These are phyloP conservation scores for Rachicladosporium sp. DNA, from an alignment of 2,329 filamentous ascomycete genomes.

Conservation along the genomic window DNA sequence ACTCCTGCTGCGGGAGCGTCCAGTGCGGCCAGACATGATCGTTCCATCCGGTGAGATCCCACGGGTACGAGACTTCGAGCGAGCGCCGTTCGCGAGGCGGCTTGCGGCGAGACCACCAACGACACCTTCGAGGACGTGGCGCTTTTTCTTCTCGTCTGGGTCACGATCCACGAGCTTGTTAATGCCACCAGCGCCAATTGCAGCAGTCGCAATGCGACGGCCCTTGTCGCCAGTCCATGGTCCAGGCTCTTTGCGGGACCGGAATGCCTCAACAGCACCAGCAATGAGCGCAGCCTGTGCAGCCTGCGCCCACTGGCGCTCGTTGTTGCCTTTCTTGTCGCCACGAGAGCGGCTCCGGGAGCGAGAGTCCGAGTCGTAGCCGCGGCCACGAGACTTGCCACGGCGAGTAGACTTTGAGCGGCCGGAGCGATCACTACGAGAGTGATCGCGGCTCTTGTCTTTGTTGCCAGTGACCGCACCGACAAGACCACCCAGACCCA, in stretches of 20 bases:
- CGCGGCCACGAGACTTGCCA: conserved; percentile 28
- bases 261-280: conserved; percentile 84
- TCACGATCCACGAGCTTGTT: conserved; percentile 61
- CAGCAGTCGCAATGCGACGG: conserved; percentile 80
- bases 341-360: conserved; percentile 38
- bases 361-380: conserved; percentile 32
- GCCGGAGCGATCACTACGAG: conserved; percentile 24
- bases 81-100: conserved; percentile 70
- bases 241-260: conserved; percentile 76
- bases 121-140: conserved; percentile 74
- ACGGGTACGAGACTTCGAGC: conserved; percentile 47
- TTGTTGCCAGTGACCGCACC: conserved; percentile 39
- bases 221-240: conserved; percentile 86
- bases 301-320: conserved; percentile 56
- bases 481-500: conserved; percentile 46
- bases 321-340: conserved; percentile 45
- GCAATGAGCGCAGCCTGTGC: conserved; percentile 84
- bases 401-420: conserved; percentile 34
- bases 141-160: conserved; percentile 61
- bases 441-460: conserved; percentile 45
- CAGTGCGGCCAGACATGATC: conserved; percentile 10
- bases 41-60: conserved; percentile 25
- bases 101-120: conserved; percentile 80
- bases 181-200: conserved; percentile 71
- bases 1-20: conserved; percentile 56